Conservation (phyloP, 1,284 basidiomycete species). For the Rhodotorula sp. region DNA sequence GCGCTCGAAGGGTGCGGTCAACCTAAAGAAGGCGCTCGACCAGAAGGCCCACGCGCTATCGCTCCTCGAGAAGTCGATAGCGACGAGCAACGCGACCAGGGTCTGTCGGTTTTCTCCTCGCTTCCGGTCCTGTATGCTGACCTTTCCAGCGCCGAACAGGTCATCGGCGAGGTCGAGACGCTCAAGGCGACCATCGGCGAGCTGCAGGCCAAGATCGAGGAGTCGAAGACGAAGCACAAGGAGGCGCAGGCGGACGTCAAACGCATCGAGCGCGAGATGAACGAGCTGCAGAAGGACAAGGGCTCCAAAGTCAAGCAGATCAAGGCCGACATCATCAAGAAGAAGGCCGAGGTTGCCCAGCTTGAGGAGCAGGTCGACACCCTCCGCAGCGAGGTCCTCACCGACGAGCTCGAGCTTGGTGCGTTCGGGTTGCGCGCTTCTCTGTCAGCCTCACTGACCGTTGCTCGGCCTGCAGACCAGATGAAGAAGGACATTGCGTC, state of each 20-base stretch:
- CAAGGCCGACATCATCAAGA: slow-evolving; percentile 76
- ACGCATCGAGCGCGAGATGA: slow-evolving; percentile 93
- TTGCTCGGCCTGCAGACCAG: slow-evolving; percentile 76
- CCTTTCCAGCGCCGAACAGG: slow-evolving; percentile 55
- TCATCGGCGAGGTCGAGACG: slow-evolving; percentile 76
- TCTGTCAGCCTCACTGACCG: slow-evolving; percentile 4
- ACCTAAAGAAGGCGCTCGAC: slow-evolving; percentile 80
- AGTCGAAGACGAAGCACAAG: slow-evolving; percentile 74
- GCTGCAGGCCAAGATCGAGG: slow-evolving; percentile 66
- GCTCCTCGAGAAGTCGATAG: slow-evolving; percentile 80
- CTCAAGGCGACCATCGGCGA: slow-evolving; percentile 68
- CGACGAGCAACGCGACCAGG: slow-evolving; percentile 82
- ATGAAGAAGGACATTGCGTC: slow-evolving; percentile 72
- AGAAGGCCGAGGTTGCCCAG: slow-evolving; percentile 79
- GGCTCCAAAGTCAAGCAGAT: slow-evolving; percentile 94
- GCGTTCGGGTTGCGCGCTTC: slow-evolving; percentile 43
- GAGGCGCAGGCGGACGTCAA: slow-evolving; percentile 74
- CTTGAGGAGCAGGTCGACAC: slow-evolving; percentile 78
- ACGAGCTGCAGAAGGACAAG: slow-evolving; percentile 97
- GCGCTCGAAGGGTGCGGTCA: slow-evolving; percentile 61
- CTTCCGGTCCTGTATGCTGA: neutral
- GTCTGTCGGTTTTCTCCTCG: slow-evolving; percentile 56
- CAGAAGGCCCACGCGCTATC: slow-evolving; percentile 85
- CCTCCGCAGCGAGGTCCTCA: slow-evolving; percentile 85
- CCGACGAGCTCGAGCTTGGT: slow-evolving; percentile 83